Percentiles rank a stretch among this genome's conserved stretches.
These are phyloP conservation scores for Phytophthora chlamydospora DNA, from an alignment of 352 stramenopile genomes.

Conservation along the genomic window DNA sequence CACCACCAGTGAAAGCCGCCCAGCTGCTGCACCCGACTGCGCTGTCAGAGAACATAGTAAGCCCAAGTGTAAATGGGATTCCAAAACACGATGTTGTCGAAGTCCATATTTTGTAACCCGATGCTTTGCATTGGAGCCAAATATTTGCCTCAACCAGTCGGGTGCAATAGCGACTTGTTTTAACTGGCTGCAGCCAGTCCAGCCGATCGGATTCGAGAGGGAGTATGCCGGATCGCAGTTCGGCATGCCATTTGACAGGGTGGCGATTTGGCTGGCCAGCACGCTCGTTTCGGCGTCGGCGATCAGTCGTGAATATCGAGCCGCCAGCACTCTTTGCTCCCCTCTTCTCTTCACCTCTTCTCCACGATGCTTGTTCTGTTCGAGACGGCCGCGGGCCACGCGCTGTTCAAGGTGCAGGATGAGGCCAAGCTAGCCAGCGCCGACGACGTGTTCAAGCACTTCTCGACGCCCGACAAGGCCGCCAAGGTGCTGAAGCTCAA, in stretches of 20 bases:
- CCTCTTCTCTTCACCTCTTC: not conserved
- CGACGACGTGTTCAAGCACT: conserved; percentile 94
- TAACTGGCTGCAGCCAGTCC: conserved; percentile 40
- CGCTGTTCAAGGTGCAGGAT: conserved; percentile 99
- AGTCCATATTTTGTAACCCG: too few relatives aligned
- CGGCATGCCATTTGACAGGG: not conserved
- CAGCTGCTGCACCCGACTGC: not conserved
- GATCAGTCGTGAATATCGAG: conserved; percentile 47
- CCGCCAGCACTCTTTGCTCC: conserved; percentile 3
- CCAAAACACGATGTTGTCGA: too few relatives aligned
- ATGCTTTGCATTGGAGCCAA: too few relatives aligned
- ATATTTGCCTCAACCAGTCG: too few relatives aligned
- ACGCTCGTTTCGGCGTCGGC: conserved; percentile 1
- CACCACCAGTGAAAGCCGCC: conserved; percentile 53
- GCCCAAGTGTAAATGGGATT: too few relatives aligned
- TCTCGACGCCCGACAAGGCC: conserved; percentile 91
- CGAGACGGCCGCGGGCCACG: conserved; percentile 98
- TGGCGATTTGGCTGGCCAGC: conserved; percentile 19
- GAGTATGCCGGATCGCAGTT: not conserved
- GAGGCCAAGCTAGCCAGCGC: conserved; percentile 91
- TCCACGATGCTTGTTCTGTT: conserved; percentile 98
- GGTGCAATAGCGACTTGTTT: too few relatives aligned
- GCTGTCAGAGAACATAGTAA: too few relatives aligned
- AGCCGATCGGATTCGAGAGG: conserved; percentile 24
- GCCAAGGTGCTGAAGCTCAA: conserved; percentile 94